Evolutionary conservation across 495 filamentous ascomycete genomes (phyloP).

Genomic region (Bombardia bombarda): DNA sequence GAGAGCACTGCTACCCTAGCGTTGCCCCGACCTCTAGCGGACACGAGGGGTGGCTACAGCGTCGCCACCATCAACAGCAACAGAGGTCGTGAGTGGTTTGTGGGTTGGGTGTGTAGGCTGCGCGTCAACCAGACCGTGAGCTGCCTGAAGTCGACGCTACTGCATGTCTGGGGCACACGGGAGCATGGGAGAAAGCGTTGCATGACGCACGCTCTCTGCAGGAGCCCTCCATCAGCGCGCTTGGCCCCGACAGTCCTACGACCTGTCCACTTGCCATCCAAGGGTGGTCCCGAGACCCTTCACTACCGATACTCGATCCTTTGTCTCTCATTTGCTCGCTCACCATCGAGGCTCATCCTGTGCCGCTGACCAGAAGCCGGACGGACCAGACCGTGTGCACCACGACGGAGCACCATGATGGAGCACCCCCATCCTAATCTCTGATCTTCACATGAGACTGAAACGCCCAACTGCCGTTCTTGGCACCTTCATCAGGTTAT

Average conservation of each 20-base stretch:
- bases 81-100: background rate
- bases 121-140: background rate
- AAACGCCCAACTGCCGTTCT: too few relatives aligned
- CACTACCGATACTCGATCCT: too few relatives aligned
- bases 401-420: background rate
- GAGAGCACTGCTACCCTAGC: background rate
- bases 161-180: constrained; percentile 11
- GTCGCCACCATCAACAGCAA: background rate
- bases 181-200: constrained; percentile 14
- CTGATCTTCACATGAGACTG: too few relatives aligned
- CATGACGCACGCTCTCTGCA: constrained; percentile 28
- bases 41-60: background rate
- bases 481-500: too few relatives aligned
- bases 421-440: too few relatives aligned
- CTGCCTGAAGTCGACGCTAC: constrained; percentile 13
- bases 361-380: background rate
- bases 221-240: constrained; percentile 12
- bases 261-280: constrained; percentile 4
- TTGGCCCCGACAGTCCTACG: constrained; percentile 1
- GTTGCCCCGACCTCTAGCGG: background rate
- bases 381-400: constrained; percentile 5
- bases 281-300: constrained; percentile 7
- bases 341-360: too few relatives aligned
- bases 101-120: constrained; percentile 5
- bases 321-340: too few relatives aligned